Conservation (phyloP, 176 grass and related monocot genomes). For the Carex pumila region DNA sequence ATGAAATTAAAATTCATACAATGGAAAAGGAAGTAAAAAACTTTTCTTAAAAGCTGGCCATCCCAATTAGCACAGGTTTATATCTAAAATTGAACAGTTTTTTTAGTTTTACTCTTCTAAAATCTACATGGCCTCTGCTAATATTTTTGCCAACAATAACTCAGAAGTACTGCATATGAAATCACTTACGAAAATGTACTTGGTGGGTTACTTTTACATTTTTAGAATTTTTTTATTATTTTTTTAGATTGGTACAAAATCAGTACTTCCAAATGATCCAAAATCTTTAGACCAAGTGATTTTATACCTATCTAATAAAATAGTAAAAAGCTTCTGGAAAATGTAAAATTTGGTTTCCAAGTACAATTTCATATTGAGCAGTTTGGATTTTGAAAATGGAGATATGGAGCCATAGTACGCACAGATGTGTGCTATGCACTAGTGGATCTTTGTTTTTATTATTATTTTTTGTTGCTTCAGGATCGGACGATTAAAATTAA, state of each 20-base stretch:
- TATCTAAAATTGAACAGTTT: background rate
- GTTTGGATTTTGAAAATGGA: no score
- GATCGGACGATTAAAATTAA: conserved; percentile 33
- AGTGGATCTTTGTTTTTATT: background rate
- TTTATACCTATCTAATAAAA: no score
- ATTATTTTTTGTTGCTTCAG: conserved; percentile 7
- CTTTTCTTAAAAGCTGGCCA: background rate
- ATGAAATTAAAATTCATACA: background rate
- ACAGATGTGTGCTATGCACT: background rate
- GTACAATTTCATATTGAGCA: no score
- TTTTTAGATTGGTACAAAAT: no score
- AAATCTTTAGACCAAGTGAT: no score
- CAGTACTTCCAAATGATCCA: no score
- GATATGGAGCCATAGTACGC: no score
- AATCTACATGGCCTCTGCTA: background rate
- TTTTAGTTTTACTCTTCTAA: background rate
- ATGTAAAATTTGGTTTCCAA: no score
- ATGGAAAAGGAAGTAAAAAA: background rate
- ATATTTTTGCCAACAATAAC: background rate
- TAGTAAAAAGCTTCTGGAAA: no score
- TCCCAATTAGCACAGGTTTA: background rate
- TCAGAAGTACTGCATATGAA: background rate
- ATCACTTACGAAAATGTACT: no score
- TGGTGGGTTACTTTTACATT: no score
- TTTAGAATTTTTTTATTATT: no score